A percentile compares a stretch with the other conserved stretches of the same genome.
Evolutionary conservation across 331 rosid species (phyloP).

Genomic region (Malus hybrid): DNA sequence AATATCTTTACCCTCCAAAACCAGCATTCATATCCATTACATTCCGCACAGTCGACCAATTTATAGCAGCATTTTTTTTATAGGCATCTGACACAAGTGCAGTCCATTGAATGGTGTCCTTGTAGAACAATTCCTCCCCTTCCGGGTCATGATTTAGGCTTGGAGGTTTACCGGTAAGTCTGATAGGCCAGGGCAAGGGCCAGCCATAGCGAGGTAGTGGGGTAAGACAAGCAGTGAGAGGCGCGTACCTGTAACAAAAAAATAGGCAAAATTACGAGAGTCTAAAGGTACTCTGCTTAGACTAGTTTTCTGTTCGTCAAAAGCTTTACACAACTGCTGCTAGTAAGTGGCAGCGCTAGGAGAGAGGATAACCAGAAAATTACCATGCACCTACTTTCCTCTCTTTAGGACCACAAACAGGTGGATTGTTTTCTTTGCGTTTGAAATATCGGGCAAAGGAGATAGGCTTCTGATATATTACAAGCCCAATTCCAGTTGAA

Average conservation of each 20-base stretch:
- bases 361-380: background rate
- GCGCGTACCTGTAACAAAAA: slow-evolving; percentile 51
- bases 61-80: slow-evolving; percentile 36
- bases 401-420: slow-evolving; percentile 50
- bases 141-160: slow-evolving; percentile 45
- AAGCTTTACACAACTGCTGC: background rate
- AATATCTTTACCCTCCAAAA: slow-evolving; percentile 72
- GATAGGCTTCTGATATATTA: slow-evolving; percentile 85
- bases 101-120: slow-evolving; percentile 69
- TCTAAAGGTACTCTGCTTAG: background rate
- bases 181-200: slow-evolving; percentile 84
- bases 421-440: slow-evolving; percentile 51
- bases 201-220: slow-evolving; percentile 64
- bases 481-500: slow-evolving; percentile 82
- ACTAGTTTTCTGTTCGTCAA: background rate
- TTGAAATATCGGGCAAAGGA: slow-evolving; percentile 57
- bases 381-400: slow-evolving; percentile 78
- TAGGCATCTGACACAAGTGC: slow-evolving; percentile 56
- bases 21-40: slow-evolving; percentile 97
- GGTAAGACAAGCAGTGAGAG: slow-evolving; percentile 52
- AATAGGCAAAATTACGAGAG: slow-evolving; percentile 17
- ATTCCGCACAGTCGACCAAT: slow-evolving; percentile 77
- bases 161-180: slow-evolving; percentile 68
- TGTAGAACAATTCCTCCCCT: slow-evolving; percentile 35
- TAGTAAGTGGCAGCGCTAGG: background rate